Evolutionary conservation across 2,329 filamentous ascomycete genomes (phyloP).

Genomic region (Sporothrix mexicana): DNA sequence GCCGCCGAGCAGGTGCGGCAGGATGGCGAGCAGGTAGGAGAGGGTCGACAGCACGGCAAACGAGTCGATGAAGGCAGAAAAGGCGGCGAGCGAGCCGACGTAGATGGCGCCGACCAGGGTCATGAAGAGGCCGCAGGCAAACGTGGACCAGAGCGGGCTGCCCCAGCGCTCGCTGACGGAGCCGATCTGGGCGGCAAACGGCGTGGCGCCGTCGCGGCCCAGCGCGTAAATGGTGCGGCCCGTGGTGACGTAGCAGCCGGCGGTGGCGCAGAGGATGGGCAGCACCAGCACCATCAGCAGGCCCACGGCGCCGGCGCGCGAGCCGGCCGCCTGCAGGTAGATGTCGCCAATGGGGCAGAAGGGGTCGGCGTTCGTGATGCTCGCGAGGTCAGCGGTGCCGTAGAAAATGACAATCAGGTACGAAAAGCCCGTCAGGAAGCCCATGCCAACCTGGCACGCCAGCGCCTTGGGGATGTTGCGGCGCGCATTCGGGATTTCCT

Average conservation of each 20-base stretch:
- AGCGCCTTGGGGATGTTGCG: constrained; percentile 61
- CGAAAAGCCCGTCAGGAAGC: constrained; percentile 58
- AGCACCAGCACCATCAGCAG: constrained; percentile 53
- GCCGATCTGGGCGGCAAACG: constrained; percentile 40
- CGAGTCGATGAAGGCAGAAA: constrained; percentile 67
- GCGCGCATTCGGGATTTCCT: constrained; percentile 63
- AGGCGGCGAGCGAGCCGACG: constrained; percentile 69
- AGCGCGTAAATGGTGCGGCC: constrained; percentile 39
- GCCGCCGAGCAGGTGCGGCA: constrained; percentile 59
- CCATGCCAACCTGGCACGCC: constrained; percentile 56
- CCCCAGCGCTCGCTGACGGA: constrained; percentile 43
- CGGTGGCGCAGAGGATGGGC: constrained; percentile 45
- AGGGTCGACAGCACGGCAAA: constrained; percentile 50
- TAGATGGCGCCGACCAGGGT: constrained; percentile 68
- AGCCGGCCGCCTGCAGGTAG: constrained; percentile 64
- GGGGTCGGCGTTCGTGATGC: constrained; percentile 56
- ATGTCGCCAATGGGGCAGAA: constrained; percentile 66
- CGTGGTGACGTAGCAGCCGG: constrained; percentile 46
- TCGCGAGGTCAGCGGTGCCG: constrained; percentile 61
- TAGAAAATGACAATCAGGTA: constrained; percentile 64
- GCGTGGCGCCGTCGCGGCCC: constrained; percentile 31
- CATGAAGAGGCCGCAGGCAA: constrained; percentile 50
- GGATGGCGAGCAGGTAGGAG: constrained; percentile 68
- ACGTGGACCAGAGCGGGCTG: constrained; percentile 55
- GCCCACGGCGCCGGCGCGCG: constrained; percentile 56